Base-by-base conservation (phyloP, 176 grass and related monocot genomes). In the Aechmea fasciata region DNA sequence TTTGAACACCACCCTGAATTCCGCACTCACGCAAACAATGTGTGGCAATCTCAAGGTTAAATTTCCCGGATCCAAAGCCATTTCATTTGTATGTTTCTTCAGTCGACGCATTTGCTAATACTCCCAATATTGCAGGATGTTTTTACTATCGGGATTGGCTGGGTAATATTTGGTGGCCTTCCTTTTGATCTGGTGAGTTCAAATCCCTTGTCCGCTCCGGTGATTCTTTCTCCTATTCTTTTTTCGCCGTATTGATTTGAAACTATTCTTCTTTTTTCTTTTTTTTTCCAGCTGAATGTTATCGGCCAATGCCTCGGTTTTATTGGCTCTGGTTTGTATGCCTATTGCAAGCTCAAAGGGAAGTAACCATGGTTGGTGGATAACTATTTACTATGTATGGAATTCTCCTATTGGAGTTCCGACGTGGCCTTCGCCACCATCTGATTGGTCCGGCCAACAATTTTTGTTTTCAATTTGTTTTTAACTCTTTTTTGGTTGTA, bases 31-130 rank as follows among this genome's bases (percentile, higher is more conserved):
- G 64, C 95, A 94, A 53, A 90, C 87, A 1, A 99, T 99, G 87
- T 99, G 95, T 71, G 95, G 95, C 24, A 99, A 99, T 80, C 84
- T 99, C 51, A 99, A 99, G 95, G 95, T 91, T 77, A n/a, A 25
- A 6, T 17, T 13, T 51, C 28, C 51, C 74, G 18, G 70, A 65
- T 25, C 52, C 23, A 15, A 54, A 51, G 5, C 10, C 13, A 66
- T 71, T 14, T 73, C 14, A 82, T 61, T 54, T 71, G 47, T 49
- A 48, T 76, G 8, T 75, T 79, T 59, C 20, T 61, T 57, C 29
- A 11, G 26, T 53, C n/a, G 2, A n/a, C 49, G 11, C 14, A 25
- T 67, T 49, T 14, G 14, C 70, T 74, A 13, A 49, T 81, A 22
- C 70, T 33, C 2, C 1, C 50, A 29, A 82, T 74, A 41, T 55